A percentile compares a stretch with the other conserved stretches of the same genome.
Evolutionary conservation across 2,329 filamentous ascomycete species (phyloP).

Genomic region (Corynespora cassiicola): DNA sequence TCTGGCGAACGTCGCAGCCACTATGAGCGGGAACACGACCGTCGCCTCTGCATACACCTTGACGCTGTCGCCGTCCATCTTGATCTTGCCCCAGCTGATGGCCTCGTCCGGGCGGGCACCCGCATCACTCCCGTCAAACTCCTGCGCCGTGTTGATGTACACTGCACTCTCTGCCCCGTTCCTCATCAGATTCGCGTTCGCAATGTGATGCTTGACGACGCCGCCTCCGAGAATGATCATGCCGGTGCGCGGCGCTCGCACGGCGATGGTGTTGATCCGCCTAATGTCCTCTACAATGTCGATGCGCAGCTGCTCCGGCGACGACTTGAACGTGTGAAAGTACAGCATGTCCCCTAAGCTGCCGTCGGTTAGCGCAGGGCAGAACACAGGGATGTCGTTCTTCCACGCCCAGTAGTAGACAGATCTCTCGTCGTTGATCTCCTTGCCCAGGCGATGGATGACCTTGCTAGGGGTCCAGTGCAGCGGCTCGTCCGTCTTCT

Average conservation of each 20-base stretch:
- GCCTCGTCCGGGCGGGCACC: conserved; percentile 95
- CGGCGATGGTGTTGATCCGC: conserved; percentile 88
- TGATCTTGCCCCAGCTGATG: conserved; percentile 99
- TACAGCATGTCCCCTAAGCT: conserved; percentile 98
- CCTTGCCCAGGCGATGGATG: conserved; percentile 86
- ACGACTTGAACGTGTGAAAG: conserved; percentile 94
- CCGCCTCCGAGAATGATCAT: conserved; percentile 97
- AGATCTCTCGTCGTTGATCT: conserved; percentile 90
- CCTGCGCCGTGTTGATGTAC: conserved; percentile 96
- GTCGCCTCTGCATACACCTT: conserved; percentile 79
- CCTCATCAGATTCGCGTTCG: conserved; percentile 95
- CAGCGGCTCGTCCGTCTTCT: conserved; percentile 68
- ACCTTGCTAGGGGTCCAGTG: conserved; percentile 96
- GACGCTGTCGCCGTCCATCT: conserved; percentile 82
- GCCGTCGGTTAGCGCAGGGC: conserved; percentile 92
- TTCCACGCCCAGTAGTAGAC: conserved; percentile 98
- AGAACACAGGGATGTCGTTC: conserved; percentile 97
- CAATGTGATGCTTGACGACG: conserved; percentile 97
- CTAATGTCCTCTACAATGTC: conserved; percentile 96
- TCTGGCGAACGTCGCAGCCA: conserved; percentile 70
- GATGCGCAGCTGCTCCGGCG: conserved; percentile 79
- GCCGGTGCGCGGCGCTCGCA: conserved; percentile 84
- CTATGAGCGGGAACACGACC: conserved; percentile 70
- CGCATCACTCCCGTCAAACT: conserved; percentile 97
- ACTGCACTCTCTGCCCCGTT: conserved; percentile 97